phyloP scores from a whole-genome alignment of 1,284 basidiomycete species.

The Heterobasidion occidentale region DNA sequence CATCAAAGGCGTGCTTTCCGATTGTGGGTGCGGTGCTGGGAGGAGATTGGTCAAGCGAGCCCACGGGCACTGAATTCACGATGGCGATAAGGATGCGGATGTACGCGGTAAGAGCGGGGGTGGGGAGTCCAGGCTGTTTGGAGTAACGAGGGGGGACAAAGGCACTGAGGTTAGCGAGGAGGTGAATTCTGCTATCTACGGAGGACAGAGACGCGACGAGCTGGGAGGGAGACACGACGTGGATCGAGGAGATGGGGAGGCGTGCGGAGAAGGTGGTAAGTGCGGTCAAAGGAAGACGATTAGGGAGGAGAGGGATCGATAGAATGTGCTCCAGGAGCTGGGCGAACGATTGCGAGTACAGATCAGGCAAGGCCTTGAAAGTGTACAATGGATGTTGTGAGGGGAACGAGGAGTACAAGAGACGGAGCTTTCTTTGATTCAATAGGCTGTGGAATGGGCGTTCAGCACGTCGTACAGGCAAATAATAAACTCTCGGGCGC shows the following conservation, averaged over 20 bases:
- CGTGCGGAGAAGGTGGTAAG: slow-evolving; percentile 36
- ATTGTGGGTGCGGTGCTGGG: slow-evolving; percentile 5
- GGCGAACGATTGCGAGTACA: slow-evolving; percentile 14
- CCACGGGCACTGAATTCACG: slow-evolving; percentile 44
- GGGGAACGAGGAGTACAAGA: slow-evolving; percentile 34
- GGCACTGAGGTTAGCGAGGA: slow-evolving; percentile 57
- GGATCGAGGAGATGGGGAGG: slow-evolving; percentile 34
- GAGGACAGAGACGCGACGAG: slow-evolving; percentile 17
- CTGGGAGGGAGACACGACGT: slow-evolving; percentile 25
- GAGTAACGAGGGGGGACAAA: slow-evolving; percentile 53
- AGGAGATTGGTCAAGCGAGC: slow-evolving; percentile 39
- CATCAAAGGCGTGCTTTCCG: slow-evolving; percentile 11
- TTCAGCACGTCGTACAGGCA: background rate
- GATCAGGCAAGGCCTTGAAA: slow-evolving; percentile 19
- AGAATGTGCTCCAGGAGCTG: slow-evolving; percentile 42
- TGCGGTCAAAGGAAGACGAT: slow-evolving; percentile 51
- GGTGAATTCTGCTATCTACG: slow-evolving; percentile 36
- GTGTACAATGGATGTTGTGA: slow-evolving; percentile 34
- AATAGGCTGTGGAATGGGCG: slow-evolving; percentile 28
- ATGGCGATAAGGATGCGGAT: slow-evolving; percentile 43
- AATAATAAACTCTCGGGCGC: background rate
- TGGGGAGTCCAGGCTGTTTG: slow-evolving; percentile 23
- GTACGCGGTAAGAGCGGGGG: slow-evolving; percentile 42
- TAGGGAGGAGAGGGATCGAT: slow-evolving; percentile 57
- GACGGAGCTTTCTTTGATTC: slow-evolving; percentile 25